These are phyloP conservation scores for Theileria luwenshuni DNA, from an alignment of 169 alveolate species.

Conservation along the genomic window DNA sequence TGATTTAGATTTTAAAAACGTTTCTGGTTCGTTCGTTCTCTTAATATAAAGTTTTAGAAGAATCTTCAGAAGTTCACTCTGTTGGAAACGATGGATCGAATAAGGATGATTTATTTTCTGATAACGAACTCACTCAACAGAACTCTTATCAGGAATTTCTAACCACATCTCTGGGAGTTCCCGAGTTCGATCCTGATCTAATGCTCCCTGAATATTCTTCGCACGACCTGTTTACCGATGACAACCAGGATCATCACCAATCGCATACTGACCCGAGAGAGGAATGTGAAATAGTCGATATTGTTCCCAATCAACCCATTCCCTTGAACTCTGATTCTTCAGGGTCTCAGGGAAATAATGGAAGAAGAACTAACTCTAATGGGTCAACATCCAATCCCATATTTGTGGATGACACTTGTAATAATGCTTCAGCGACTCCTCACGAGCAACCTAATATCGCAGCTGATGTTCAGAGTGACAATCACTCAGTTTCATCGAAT, in stretches of 20 bases:
- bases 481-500: background rate
- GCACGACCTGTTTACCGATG: constrained; percentile 1
- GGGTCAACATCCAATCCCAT: constrained; percentile 24
- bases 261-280: background rate
- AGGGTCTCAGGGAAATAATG: background rate
- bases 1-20: background rate
- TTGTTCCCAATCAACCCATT: background rate
- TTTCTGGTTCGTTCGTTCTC: background rate
- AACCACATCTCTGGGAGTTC: constrained; percentile 3
- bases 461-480: background rate
- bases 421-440: background rate
- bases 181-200: constrained; percentile 7
- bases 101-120: constrained; percentile 8
- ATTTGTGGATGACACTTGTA: constrained; percentile 19
- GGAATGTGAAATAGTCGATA: constrained; percentile 32
- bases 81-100: background rate
- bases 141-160: background rate
- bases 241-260: background rate
- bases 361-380: background rate
- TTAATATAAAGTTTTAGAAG: constrained; percentile 5
- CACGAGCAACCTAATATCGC: background rate
- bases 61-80: constrained; percentile 7
- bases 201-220: background rate
- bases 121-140: background rate
- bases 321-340: background rate